Conservation (phyloP, 257 asterid species). For the Solanum lycopersicoides region DNA sequence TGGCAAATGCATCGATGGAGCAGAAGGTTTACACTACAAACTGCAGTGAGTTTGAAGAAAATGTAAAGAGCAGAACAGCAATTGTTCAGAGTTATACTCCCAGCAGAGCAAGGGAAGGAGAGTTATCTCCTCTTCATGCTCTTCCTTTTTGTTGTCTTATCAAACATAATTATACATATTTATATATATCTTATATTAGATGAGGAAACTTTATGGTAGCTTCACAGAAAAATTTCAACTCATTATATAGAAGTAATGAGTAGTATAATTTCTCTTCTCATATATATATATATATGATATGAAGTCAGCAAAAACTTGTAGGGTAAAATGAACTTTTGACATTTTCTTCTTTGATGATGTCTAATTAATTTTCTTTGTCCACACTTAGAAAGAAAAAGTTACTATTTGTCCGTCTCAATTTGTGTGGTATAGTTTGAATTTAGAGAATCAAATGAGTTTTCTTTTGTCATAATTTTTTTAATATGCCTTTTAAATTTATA, state of each 20-base stretch:
- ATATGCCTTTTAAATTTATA: neutral
- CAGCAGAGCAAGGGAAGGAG: conserved; percentile 13
- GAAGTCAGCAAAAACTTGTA: neutral
- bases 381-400: neutral
- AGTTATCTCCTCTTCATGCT: neutral
- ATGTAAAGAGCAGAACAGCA: conserved; percentile 68
- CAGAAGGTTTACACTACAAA: conserved; percentile 16
- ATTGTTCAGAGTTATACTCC: conserved; percentile 5
- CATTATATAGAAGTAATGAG: neutral
- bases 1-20: neutral
- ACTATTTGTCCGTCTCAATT: neutral
- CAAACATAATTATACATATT: neutral
- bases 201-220: neutral
- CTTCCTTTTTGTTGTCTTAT: conserved; percentile 24
- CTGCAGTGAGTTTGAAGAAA: conserved; percentile 36
- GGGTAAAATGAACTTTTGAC: neutral
- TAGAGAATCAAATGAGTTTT: neutral
- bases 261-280: neutral
- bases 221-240: neutral
- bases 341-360: neutral
- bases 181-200: neutral
- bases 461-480: neutral
- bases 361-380: neutral
- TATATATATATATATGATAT: neutral
- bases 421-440: neutral